These are phyloP conservation scores for Tolypocladium ophioglossoides DNA, from an alignment of 2,329 filamentous ascomycete species.

Conservation along the genomic window DNA sequence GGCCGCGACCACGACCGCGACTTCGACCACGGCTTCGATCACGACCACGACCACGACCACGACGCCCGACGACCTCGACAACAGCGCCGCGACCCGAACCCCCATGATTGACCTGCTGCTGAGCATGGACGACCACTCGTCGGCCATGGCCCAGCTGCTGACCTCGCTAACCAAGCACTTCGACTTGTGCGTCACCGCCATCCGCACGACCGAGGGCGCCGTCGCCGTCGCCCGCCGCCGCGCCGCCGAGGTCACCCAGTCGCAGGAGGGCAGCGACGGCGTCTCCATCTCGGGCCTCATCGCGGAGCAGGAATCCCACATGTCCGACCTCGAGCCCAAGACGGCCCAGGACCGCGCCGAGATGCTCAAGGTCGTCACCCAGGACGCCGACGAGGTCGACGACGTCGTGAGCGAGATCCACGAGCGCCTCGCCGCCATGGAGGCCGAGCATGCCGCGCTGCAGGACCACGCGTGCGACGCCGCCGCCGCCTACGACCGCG, in stretches of 20 bases:
- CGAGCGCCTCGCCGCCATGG: constrained; percentile 67
- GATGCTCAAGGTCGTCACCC: constrained; percentile 70
- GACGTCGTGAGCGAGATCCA: constrained; percentile 61
- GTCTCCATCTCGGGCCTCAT: constrained; percentile 60
- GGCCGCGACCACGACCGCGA: neutral
- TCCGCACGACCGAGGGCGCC: constrained; percentile 80
- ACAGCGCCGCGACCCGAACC: constrained; percentile 12
- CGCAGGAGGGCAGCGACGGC: constrained; percentile 28
- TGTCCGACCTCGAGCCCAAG: constrained; percentile 53
- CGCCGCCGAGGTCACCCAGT: constrained; percentile 52
- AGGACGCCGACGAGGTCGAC: constrained; percentile 58
- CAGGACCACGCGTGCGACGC: constrained; percentile 47
- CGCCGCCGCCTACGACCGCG: constrained; percentile 40
- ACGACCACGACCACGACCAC: neutral
- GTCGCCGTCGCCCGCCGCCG: constrained; percentile 57
- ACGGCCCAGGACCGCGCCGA: constrained; percentile 67
- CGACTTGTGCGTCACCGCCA: constrained; percentile 83
- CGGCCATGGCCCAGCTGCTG: constrained; percentile 71
- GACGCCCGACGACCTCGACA: constrained; percentile 19
- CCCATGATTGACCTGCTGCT: constrained; percentile 45
- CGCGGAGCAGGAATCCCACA: constrained; percentile 41
- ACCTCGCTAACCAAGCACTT: constrained; percentile 79
- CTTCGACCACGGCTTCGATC: neutral
- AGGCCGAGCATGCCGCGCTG: constrained; percentile 55
- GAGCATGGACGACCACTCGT: constrained; percentile 61